phyloP scores from a whole-genome alignment of 2,329 filamentous ascomycete species.

The Nigrograna mackinnonii region DNA sequence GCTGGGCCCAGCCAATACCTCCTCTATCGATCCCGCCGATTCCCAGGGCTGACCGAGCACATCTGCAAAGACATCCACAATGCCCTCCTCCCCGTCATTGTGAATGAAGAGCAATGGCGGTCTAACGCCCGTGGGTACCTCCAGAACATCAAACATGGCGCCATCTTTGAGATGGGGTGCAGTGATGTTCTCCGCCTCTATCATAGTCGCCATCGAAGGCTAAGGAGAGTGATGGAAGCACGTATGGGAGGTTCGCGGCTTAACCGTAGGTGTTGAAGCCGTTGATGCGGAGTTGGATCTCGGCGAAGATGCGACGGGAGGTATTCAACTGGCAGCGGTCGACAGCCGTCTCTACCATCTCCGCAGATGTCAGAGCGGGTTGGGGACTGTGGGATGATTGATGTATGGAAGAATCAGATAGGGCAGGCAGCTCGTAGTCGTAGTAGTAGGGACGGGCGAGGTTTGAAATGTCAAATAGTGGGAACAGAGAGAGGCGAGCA shows the following conservation, averaged over 20 bases:
- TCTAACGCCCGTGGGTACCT: conserved; percentile 31
- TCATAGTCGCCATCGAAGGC: conserved; percentile 42
- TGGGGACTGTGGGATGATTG: conserved; percentile 10
- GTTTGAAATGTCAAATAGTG: conserved; percentile 30
- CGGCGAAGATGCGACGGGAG: conserved; percentile 43
- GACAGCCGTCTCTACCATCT: conserved; percentile 39
- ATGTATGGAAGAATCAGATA: conserved; percentile 14
- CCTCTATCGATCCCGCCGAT: conserved; percentile 59
- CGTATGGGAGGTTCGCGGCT: conserved; percentile 6
- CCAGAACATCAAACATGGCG: conserved; percentile 36
- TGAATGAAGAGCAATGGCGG: conserved; percentile 62
- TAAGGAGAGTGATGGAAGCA: conserved; percentile 4
- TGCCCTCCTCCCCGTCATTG: conserved; percentile 71
- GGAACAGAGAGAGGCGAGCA: no score
- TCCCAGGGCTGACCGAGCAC: conserved; percentile 75
- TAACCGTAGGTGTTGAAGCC: conserved; percentile 48
- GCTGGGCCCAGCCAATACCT: conserved; percentile 58
- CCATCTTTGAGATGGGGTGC: conserved; percentile 34
- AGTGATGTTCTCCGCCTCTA: conserved; percentile 36
- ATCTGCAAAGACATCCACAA: conserved; percentile 76
- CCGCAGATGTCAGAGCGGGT: conserved; percentile 28
- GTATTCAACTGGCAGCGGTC: conserved; percentile 38
- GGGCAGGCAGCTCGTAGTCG: conserved; percentile 24
- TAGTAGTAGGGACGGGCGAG: conserved; percentile 22
- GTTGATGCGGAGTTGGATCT: conserved; percentile 45